Evolutionary conservation across 2,329 filamentous ascomycete genomes (phyloP).

Genomic region (Biscogniauxia sp.): DNA sequence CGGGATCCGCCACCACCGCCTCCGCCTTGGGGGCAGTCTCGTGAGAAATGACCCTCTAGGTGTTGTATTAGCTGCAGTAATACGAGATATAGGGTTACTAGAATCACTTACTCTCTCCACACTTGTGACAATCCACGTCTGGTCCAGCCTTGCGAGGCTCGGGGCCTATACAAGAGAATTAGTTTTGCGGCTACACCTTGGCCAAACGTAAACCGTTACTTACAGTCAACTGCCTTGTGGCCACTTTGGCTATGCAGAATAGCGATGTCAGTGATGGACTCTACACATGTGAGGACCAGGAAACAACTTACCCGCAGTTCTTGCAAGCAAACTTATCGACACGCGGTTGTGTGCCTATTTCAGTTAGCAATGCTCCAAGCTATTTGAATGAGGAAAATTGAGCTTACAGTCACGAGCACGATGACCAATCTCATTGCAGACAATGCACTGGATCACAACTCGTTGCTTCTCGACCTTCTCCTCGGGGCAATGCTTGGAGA

Average conservation of each 20-base stretch:
- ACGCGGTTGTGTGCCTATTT: constrained; percentile 55
- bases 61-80: constrained; percentile 13
- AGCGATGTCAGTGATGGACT: background rate
- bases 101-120: constrained; percentile 52
- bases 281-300: background rate
- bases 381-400: background rate
- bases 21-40: constrained; percentile 61
- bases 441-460: constrained; percentile 57
- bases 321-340: constrained; percentile 65
- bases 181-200: constrained; percentile 15
- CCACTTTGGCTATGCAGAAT: constrained; percentile 41
- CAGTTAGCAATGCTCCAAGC: constrained; percentile 9
- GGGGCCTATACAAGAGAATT: constrained; percentile 31
- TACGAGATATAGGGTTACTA: background rate
- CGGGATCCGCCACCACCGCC: constrained; percentile 46
- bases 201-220: constrained; percentile 24
- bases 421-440: constrained; percentile 64
- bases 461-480: constrained; percentile 51
- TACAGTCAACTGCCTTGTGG: constrained; percentile 51
- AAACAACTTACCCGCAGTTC: constrained; percentile 57
- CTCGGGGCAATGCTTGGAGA: constrained; percentile 56
- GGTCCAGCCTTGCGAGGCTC: constrained; percentile 59
- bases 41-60: constrained; percentile 58
- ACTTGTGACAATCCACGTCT: constrained; percentile 65
- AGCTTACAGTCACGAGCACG: constrained; percentile 66